phyloP scores from a whole-genome alignment of 352 stramenopile species.

The Pythium rhizo-oryzae region DNA sequence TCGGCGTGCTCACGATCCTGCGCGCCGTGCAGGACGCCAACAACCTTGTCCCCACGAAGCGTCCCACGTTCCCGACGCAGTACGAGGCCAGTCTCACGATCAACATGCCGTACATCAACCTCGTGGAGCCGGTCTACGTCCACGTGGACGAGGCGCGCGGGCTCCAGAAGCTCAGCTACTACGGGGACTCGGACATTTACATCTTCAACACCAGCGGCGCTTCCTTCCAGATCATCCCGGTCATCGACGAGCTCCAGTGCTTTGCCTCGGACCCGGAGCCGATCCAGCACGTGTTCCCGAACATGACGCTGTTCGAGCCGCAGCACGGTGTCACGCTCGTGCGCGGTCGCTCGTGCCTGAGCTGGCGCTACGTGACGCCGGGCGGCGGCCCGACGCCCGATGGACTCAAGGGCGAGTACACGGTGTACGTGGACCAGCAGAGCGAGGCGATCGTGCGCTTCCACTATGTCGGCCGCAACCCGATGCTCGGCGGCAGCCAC shows the following conservation, averaged over 20 bases:
- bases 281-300: constrained; percentile 86
- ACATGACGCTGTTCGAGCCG: constrained; percentile 83
- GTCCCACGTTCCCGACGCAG: constrained; percentile 74
- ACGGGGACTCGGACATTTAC: constrained; percentile 87
- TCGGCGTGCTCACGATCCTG: constrained; percentile 80
- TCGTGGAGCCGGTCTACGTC: constrained; percentile 88
- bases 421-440: constrained; percentile 80
- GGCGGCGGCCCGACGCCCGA: constrained; percentile 53
- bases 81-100: constrained; percentile 89
- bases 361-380: constrained; percentile 81
- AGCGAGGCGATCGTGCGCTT: constrained; percentile 81
- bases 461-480: constrained; percentile 86
- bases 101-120: constrained; percentile 89
- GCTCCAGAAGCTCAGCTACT: constrained; percentile 88
- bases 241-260: constrained; percentile 77
- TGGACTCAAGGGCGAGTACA: constrained; percentile 84
- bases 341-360: constrained; percentile 71
- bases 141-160: constrained; percentile 74
- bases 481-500: constrained; percentile 84
- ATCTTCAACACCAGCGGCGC: constrained; percentile 83
- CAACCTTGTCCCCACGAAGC: constrained; percentile 67
- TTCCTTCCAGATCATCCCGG: constrained; percentile 84
- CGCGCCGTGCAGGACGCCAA: constrained; percentile 81
- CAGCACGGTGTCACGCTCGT: constrained; percentile 81
- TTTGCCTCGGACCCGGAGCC: constrained; percentile 61